Base-by-base conservation (phyloP, 169 alveolate genomes). In the Plasmodium gallinaceum region DNA sequence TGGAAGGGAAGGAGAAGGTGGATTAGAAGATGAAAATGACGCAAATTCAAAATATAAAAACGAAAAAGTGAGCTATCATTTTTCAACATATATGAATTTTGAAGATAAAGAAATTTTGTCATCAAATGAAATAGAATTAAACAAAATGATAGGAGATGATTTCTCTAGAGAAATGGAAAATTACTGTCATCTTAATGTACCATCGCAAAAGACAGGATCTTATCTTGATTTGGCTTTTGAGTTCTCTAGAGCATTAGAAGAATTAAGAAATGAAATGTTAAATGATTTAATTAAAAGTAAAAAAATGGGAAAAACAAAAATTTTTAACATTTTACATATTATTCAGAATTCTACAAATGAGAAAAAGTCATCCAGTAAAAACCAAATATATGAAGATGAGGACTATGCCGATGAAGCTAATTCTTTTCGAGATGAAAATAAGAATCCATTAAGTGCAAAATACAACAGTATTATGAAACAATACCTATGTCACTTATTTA, bases 131-230 rank as follows among this genome's bases (percentile, higher is more conserved):
- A 39, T 57, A 18, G 85, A 83, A 48, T 69, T 83, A 69, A 32
- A 58, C 54, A 83, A 83, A 83, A 83, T 83, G 91, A 69, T 83
- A 14, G 91, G 91, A 83, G 20, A 61, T 32, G 48, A 68, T 24
- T 83, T 83, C 45, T 66, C 74, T n/a, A 62, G 51, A 68, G 85
- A 69, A 72, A 64, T 83, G 3, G 24, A 58, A 43, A 52, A 69
- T 42, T 83, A 83, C 46, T 83, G 91, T 20, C 60, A 68, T 58
- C 61, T 22, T 22, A 42, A 83, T 39, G 46, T 18, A 42, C 64
- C 71, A n/a, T 5, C 24, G 39, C 48, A 68, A 43, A 78, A 65
- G 46, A 46, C 18, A 64, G 91, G 91, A 2, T 20, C 48, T 9
- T 83, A 66, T 72, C 22, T 83, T 14, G 22, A 83, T 46, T 8